A percentile compares a stretch with the other conserved stretches of the same genome.
These are phyloP conservation scores for Miamiensis avidus DNA, from an alignment of 169 alveolate genomes.

Conservation along the genomic window DNA sequence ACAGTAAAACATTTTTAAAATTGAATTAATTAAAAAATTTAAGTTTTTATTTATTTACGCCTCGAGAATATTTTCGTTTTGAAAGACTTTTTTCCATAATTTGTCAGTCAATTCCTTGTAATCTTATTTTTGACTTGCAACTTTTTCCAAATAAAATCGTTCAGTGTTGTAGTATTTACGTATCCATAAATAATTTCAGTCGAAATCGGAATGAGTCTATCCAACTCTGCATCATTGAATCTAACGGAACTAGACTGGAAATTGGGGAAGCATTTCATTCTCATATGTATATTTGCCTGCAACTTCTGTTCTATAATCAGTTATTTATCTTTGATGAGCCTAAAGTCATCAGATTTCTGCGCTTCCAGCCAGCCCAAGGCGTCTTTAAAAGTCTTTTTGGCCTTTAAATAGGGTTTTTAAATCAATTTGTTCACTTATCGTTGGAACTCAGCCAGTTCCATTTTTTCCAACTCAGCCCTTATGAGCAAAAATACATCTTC, in stretches of 20 bases:
- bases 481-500: background rate
- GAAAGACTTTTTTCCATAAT: background rate
- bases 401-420: background rate
- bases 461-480: background rate
- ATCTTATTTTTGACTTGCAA: background rate
- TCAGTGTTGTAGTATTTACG: background rate
- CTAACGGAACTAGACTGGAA: background rate
- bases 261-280: background rate
- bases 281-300: background rate
- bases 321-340: no score
- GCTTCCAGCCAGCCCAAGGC: background rate
- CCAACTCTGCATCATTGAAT: background rate
- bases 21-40: no score
- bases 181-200: background rate
- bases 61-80: background rate
- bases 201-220: background rate
- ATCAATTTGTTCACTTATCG: background rate
- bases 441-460: background rate
- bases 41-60: background rate
- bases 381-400: background rate
- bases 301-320: background rate
- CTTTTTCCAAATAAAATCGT: background rate
- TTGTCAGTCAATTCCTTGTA: background rate
- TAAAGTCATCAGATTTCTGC: background rate
- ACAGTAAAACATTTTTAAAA: no score